These are phyloP conservation scores for Adansonia madagascariensis DNA, from an alignment of 441 rosid species.

Conservation along the genomic window DNA sequence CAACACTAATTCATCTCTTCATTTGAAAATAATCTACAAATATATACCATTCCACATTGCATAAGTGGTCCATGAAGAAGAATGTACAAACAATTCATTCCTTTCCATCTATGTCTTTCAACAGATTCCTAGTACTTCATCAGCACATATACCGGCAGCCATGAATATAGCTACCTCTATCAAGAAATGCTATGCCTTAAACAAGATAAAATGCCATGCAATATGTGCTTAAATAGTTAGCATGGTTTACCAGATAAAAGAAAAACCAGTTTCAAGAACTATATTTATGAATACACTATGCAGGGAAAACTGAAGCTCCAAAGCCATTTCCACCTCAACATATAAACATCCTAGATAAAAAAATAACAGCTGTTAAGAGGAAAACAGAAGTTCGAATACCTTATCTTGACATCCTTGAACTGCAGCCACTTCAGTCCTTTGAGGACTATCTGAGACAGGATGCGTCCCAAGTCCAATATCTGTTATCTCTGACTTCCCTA, in stretches of 20 bases:
- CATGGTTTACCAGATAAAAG: neutral
- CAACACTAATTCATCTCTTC: slow-evolving; percentile 8
- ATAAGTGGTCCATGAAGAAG: neutral
- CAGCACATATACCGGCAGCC: neutral
- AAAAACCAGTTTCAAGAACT: slow-evolving; percentile 9
- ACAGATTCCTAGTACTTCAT: neutral
- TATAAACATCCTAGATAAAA: neutral
- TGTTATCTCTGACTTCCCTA: slow-evolving; percentile 45
- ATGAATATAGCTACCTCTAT: neutral
- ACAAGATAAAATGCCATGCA: neutral
- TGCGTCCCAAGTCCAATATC: slow-evolving; percentile 37
- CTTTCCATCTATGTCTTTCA: neutral
- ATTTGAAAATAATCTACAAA: slow-evolving; percentile 4
- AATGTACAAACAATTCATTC: slow-evolving; percentile 9
- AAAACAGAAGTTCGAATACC: slow-evolving; percentile 41
- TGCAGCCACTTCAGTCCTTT: slow-evolving; percentile 39
- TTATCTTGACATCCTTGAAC: slow-evolving; percentile 46
- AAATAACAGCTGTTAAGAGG: neutral
- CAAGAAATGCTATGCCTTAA: neutral
- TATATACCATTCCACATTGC: neutral
- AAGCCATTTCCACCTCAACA: neutral
- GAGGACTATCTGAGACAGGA: slow-evolving; percentile 42
- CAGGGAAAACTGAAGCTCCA: neutral
- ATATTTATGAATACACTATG: neutral
- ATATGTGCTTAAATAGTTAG: neutral